Evolutionary conservation across 257 asterid species (phyloP), one percentile per base, ranked within the genome.

Genomic region (Gentiana straminea): DNA sequence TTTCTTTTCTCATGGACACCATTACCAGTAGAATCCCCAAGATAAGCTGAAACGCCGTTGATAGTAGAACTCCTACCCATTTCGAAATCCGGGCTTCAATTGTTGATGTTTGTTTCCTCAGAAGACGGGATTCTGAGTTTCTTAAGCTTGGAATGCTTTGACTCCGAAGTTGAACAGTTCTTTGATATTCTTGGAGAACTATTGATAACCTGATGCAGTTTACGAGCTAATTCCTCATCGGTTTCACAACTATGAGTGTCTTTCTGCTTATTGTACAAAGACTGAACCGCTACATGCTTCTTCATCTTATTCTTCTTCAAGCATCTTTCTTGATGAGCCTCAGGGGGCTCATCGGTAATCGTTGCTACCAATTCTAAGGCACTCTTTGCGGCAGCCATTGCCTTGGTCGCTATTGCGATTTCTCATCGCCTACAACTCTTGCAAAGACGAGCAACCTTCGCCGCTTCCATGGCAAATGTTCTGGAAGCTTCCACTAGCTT

Each of bases 371-470:
- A 77, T 62, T 82, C 96, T 63, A 90, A 68, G 34, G 97, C 97
- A 59, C 60, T 77, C 80, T 79, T 90, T 51, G 97, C 97, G 59
- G 91, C 89, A 50, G 91, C 83, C 64, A 86, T 80, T 6, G 96
- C 24, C 24, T 15, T 15, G 24, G 24, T 0, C 0, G 24, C 24
- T 15, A 15, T 15, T 15, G 24, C 24, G 97, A 96, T 70, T 90
- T 90, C 67, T 80, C 86, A 69, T 84, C 94, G 8, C 96, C 97
- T 10, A 66, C 64, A 66, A 94, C 94, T 70, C 94, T 79, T 15
- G 96, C 94, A 48, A 74, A 70, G n/a, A 67, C 68, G 77, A 24
- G 97, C 97, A 51, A 64, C 71, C 70, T 66, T 77, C 36, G 78
- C 71, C 49, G 97, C 92, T 65, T 80, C 86, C n/a, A 64, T 33